A percentile compares a stretch with the other conserved stretches of the same genome.
phyloP scores from a whole-genome alignment of 331 rosid species.

The Quercus tomentella region DNA sequence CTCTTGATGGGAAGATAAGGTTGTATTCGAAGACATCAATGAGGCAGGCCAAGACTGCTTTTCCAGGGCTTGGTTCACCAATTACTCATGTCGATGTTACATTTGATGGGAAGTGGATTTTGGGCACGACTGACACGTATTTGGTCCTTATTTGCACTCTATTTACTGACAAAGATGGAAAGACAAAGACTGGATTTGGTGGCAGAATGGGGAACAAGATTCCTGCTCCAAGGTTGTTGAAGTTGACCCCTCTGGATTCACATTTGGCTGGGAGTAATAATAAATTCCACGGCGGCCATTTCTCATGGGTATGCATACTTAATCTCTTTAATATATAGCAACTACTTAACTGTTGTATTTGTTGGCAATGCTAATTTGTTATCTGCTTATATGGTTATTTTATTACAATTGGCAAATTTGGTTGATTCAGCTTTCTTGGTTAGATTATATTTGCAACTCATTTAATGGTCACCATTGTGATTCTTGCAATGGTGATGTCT shows the following conservation, averaged over 20 bases:
- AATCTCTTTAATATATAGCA: neutral
- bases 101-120: constrained; percentile 85
- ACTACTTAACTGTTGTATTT: neutral
- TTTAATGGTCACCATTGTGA: neutral
- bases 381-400: neutral
- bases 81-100: constrained; percentile 87
- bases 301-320: constrained; percentile 75
- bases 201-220: constrained; percentile 85
- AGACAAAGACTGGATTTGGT: constrained; percentile 74
- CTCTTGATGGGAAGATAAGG: constrained; percentile 82
- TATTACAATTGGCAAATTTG: neutral
- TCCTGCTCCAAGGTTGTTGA: constrained; percentile 84
- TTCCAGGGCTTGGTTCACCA: constrained; percentile 82
- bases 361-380: neutral
- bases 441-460: neutral
- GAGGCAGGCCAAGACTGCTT: constrained; percentile 92
- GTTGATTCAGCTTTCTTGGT: neutral
- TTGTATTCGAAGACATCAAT: constrained; percentile 80
- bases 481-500: neutral
- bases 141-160: constrained; percentile 82
- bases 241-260: constrained; percentile 86
- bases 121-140: constrained; percentile 77
- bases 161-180: constrained; percentile 88
- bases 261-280: constrained; percentile 82
- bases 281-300: constrained; percentile 84